Evolutionary conservation across 805 yeast species (phyloP).

Genomic region (Saccharomycopsis synnaedendra): DNA sequence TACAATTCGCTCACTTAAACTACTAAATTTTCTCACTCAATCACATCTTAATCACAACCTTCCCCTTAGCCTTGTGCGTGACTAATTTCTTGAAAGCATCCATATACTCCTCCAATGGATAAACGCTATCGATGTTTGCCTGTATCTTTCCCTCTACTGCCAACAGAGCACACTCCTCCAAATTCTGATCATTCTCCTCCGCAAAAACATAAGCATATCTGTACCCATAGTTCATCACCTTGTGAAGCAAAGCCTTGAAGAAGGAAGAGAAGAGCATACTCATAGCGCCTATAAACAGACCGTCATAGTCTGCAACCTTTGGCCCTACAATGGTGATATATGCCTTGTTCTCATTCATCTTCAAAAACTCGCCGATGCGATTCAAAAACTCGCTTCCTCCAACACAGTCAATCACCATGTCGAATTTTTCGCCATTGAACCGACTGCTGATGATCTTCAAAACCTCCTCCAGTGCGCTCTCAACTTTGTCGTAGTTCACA

Average conservation of each 20-base stretch:
- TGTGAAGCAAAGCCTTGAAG: no score
- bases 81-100: slow-evolving; percentile 43
- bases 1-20: slow-evolving; percentile 98
- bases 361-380: slow-evolving; percentile 1
- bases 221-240: no score
- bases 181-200: no score
- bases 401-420: slow-evolving; percentile 55
- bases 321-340: slow-evolving; percentile 63
- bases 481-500: slow-evolving; percentile 10
- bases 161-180: no score
- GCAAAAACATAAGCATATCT: no score
- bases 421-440: slow-evolving; percentile 30
- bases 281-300: not conserved
- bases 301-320: slow-evolving; percentile 27
- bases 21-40: slow-evolving; percentile 95
- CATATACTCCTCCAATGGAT: slow-evolving; percentile 38
- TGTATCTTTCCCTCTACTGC: slow-evolving; percentile 32
- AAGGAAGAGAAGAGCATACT: not conserved
- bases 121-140: slow-evolving; percentile 45
- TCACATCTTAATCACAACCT: slow-evolving; percentile 46
- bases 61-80: slow-evolving; percentile 51
- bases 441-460: slow-evolving; percentile 1
- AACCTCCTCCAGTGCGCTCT: not conserved
- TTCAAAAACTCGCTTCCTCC: slow-evolving; percentile 49
- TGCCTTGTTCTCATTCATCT: slow-evolving; percentile 18